Percentiles rank a stretch among this genome's conserved stretches.
Conservation (phyloP, 2,329 filamentous ascomycete genomes). For the Fusarium tjaetaba region DNA sequence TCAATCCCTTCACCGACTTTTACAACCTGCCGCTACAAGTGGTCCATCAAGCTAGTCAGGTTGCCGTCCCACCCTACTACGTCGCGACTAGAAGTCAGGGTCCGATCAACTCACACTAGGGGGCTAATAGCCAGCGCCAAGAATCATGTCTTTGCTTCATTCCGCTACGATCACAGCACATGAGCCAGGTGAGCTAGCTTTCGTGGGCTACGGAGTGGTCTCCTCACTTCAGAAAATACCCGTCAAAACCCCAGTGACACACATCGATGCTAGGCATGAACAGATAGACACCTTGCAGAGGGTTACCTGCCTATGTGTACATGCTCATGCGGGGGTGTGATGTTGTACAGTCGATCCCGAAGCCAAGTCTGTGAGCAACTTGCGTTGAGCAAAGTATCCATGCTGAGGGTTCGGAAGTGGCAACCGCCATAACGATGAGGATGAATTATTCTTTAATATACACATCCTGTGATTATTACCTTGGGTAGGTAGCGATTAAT, state of each 20-base stretch:
- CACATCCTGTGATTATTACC: neutral
- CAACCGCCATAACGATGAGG: neutral
- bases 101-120: conserved; percentile 36
- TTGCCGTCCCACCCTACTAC: conserved; percentile 38
- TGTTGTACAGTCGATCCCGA: neutral
- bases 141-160: conserved; percentile 31
- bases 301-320: neutral
- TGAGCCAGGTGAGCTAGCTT: conserved; percentile 3
- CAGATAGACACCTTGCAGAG: neutral
- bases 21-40: conserved; percentile 38
- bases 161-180: conserved; percentile 6
- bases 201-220: neutral
- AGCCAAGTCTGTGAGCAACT: neutral
- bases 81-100: conserved; percentile 41
- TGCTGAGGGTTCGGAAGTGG: neutral
- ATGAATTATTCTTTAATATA: neutral
- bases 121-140: conserved; percentile 24
- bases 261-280: neutral
- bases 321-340: neutral
- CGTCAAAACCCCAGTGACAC: neutral
- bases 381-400: neutral
- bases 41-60: conserved; percentile 37
- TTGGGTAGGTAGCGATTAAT: neutral
- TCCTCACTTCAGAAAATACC: neutral
- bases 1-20: conserved; percentile 48